phyloP scores from a whole-genome alignment of 2,329 filamentous ascomycete species.

The Herpotrichia juniperi region DNA sequence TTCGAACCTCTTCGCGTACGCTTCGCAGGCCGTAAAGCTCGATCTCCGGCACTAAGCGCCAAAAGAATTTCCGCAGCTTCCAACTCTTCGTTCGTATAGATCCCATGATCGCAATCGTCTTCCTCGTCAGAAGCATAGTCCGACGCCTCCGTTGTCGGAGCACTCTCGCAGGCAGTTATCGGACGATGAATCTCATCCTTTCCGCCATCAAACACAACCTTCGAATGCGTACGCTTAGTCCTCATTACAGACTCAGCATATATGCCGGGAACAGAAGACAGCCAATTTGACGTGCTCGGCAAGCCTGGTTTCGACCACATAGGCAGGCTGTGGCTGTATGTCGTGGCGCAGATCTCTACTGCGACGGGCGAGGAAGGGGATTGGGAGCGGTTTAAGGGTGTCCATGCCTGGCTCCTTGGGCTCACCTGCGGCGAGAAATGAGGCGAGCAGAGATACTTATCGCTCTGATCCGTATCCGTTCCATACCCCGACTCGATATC shows the following conservation, averaged over 20 bases:
- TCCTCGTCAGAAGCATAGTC: constrained; percentile 8
- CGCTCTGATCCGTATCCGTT: constrained; percentile 48
- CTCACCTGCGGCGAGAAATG: constrained; percentile 47
- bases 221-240: constrained; percentile 37
- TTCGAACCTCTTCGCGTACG: constrained; percentile 37
- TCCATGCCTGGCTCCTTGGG: constrained; percentile 47
- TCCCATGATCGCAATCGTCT: background rate
- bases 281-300: constrained; percentile 4
- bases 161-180: background rate
- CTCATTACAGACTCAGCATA: constrained; percentile 10
- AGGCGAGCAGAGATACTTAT: constrained; percentile 40
- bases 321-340: constrained; percentile 19
- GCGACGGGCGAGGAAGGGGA: constrained; percentile 21
- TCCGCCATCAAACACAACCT: constrained; percentile 20
- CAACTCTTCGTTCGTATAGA: constrained; percentile 27
- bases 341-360: too few relatives aligned
- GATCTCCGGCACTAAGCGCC: constrained; percentile 32
- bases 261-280: constrained; percentile 20
- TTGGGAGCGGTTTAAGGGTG: constrained; percentile 47
- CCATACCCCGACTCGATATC: constrained; percentile 50
- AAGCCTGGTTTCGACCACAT: constrained; percentile 1
- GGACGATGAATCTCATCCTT: constrained; percentile 1
- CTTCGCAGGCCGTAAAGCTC: constrained; percentile 28
- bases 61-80: constrained; percentile 46
- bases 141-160: background rate